phyloP scores from a whole-genome alignment of 108 stramenopile species.

The Cyclotella kingstonii region DNA sequence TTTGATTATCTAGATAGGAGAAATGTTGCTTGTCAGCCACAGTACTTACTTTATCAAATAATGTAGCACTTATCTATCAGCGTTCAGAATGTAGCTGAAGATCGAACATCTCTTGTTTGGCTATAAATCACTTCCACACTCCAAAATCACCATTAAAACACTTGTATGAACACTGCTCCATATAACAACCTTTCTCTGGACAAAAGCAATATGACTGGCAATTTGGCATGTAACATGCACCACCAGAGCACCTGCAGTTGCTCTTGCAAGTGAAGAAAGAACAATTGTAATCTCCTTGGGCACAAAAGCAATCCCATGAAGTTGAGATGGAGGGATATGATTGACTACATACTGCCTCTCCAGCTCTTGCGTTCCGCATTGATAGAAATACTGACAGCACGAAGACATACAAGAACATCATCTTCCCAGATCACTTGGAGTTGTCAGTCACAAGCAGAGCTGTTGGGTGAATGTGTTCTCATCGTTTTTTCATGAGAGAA shows the following conservation, averaged over 20 bases:
- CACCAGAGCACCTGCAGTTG: constrained; percentile 2
- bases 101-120: not conserved
- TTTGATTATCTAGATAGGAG: too few relatives aligned
- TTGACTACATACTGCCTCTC: constrained; percentile 1
- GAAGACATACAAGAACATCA: not conserved
- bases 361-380: not conserved
- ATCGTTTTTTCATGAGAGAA: too few relatives aligned
- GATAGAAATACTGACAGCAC: not conserved
- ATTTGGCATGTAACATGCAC: constrained; percentile 2
- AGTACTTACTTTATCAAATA: too few relatives aligned
- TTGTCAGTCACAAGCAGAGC: not conserved
- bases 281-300: not conserved
- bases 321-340: not conserved
- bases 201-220: constrained; percentile 1
- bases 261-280: not conserved
- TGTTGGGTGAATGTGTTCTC: too few relatives aligned
- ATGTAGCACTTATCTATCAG: too few relatives aligned
- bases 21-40: too few relatives aligned
- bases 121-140: not conserved
- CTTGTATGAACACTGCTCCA: not conserved
- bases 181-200: not conserved
- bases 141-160: not conserved
- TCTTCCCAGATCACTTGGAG: too few relatives aligned
- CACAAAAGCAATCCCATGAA: not conserved
- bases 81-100: too few relatives aligned